Conservation (phyloP, 1,139 yeast genomes). For the Magnusiomyces tetraspermus region DNA sequence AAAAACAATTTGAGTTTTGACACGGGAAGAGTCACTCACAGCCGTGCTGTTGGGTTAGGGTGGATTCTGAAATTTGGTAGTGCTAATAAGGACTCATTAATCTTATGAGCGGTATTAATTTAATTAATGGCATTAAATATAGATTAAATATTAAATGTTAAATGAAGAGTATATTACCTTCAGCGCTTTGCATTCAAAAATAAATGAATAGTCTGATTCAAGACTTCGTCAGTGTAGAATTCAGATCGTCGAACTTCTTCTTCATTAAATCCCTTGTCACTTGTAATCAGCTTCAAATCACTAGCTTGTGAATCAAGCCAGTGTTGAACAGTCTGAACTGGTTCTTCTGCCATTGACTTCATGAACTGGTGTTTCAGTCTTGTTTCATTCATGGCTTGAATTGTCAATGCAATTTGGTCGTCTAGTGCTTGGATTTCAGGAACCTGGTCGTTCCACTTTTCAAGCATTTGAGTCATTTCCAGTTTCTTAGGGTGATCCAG, state of each 20-base stretch:
- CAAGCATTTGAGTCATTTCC: slow-evolving; percentile 36
- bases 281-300: slow-evolving; percentile 64
- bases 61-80: no score
- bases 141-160: no score
- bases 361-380: slow-evolving; percentile 64
- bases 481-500: slow-evolving; percentile 49
- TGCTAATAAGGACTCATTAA: no score
- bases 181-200: slow-evolving; percentile 37
- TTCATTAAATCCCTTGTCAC: slow-evolving; percentile 86
- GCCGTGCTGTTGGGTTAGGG: not conserved
- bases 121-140: no score
- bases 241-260: slow-evolving; percentile 78
- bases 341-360: slow-evolving; percentile 61
- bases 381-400: slow-evolving; percentile 57
- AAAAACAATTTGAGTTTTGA: no score
- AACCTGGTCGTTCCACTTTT: slow-evolving; percentile 41
- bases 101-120: not conserved
- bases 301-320: slow-evolving; percentile 71
- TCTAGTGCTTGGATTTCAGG: slow-evolving; percentile 48
- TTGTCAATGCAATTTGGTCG: slow-evolving; percentile 49
- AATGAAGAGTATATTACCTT: no score
- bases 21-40: not conserved
- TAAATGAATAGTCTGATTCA: slow-evolving; percentile 67
- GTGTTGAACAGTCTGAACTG: slow-evolving; percentile 60
- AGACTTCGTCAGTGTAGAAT: slow-evolving; percentile 67